These are phyloP conservation scores for Aspergillus sp. DNA, from an alignment of 2,329 filamentous ascomycete species.

Conservation along the genomic window DNA sequence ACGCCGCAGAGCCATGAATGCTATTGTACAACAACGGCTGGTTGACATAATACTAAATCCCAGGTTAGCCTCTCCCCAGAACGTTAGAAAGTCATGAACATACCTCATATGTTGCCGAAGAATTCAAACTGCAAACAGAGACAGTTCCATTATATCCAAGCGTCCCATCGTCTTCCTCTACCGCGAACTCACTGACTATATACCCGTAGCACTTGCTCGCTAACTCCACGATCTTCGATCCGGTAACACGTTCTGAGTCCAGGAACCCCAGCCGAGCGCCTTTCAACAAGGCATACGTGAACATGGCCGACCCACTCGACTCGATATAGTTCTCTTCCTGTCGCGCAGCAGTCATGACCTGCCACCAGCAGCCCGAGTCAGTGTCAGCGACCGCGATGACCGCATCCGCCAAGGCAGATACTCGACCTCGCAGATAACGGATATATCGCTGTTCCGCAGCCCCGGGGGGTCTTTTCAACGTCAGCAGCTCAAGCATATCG, in stretches of 20 bases:
- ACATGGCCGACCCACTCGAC: conserved; percentile 60
- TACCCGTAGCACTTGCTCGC: conserved; percentile 47
- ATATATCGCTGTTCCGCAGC: not conserved
- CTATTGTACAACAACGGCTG: conserved; percentile 27
- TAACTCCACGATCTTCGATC: conserved; percentile 33
- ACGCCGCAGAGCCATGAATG: conserved; percentile 24
- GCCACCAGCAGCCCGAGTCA: conserved; percentile 56
- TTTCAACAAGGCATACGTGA: conserved; percentile 53
- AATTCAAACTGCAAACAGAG: conserved; percentile 51
- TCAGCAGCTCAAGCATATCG: conserved; percentile 47
- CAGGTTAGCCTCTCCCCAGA: not conserved
- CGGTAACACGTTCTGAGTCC: not conserved
- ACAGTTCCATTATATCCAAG: conserved; percentile 55
- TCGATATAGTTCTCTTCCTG: conserved; percentile 60
- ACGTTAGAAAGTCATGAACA: conserved; percentile 12
- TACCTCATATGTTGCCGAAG: conserved; percentile 53
- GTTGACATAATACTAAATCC: conserved; percentile 25
- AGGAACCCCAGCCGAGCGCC: conserved; percentile 40
- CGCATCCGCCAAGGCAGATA: conserved; percentile 43
- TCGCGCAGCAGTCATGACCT: conserved; percentile 55
- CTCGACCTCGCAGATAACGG: conserved; percentile 35
- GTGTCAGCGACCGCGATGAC: conserved; percentile 45
- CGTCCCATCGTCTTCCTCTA: conserved; percentile 49
- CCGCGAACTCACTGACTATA: conserved; percentile 48
- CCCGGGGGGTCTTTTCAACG: not conserved